Conservation (phyloP, 257 asterid species). For the Ligustrum vulgare region DNA sequence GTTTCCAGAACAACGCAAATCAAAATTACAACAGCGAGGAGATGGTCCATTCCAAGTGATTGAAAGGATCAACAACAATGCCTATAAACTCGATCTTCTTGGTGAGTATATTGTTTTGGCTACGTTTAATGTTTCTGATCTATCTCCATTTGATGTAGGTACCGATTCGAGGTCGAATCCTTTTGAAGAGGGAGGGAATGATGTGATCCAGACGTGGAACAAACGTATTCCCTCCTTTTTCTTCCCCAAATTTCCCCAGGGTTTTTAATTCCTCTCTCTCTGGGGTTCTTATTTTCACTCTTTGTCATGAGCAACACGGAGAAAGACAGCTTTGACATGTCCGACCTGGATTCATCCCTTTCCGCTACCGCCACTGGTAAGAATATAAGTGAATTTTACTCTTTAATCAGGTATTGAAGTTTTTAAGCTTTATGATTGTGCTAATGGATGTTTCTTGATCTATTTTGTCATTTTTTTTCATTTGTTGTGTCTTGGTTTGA, state of each 20-base stretch:
- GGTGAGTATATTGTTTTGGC: too few species aligned
- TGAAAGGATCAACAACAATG: too few species aligned
- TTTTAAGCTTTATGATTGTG: not conserved
- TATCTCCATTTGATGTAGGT: too few species aligned
- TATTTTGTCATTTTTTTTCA: not conserved
- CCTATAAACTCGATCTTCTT: too few species aligned
- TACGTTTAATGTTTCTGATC: too few species aligned
- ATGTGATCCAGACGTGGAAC: too few species aligned
- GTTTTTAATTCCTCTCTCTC: slow-evolving; percentile 20
- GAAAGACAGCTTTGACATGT: slow-evolving; percentile 49
- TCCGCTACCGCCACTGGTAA: slow-evolving; percentile 95
- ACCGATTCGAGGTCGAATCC: too few species aligned
- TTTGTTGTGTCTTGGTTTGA: slow-evolving; percentile 2
- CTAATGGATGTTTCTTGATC: not conserved
- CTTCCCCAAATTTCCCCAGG: slow-evolving; percentile 5
- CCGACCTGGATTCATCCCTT: slow-evolving; percentile 61
- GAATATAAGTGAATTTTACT: slow-evolving; percentile 1
- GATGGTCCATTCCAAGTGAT: too few species aligned
- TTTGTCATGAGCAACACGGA: slow-evolving; percentile 44
- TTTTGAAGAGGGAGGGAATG: too few species aligned
- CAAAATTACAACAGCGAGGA: too few species aligned
- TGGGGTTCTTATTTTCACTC: slow-evolving; percentile 16
- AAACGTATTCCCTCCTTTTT: slow-evolving; percentile 25
- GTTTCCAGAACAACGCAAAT: too few species aligned
- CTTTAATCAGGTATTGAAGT: not conserved